Conservation (phyloP, 106 monocot species). For the Dioscorea zingiberensis region DNA sequence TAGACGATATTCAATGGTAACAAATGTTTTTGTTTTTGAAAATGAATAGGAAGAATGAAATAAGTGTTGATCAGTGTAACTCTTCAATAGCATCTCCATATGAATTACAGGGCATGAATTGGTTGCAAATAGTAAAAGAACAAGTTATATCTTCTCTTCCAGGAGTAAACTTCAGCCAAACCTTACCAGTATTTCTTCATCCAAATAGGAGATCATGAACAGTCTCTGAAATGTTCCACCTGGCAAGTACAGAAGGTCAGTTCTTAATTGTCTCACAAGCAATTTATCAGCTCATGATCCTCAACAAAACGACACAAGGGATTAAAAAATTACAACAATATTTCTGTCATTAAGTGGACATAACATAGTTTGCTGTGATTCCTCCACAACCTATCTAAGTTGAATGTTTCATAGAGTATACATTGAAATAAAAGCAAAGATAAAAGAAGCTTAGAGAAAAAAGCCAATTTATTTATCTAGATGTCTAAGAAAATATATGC, state of each 20-base stretch:
- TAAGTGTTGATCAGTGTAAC: neutral
- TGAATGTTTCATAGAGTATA: neutral
- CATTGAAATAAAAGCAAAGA: neutral
- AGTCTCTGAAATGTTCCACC: conserved; percentile 77
- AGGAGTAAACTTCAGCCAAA: neutral
- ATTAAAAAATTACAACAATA: too few relatives aligned
- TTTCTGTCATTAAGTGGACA: too few relatives aligned
- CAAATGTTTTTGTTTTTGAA: too few relatives aligned
- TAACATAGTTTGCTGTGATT: too few relatives aligned
- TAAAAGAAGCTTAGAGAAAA: too few relatives aligned
- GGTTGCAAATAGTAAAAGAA: neutral
- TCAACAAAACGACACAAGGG: neutral
- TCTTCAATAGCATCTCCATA: neutral
- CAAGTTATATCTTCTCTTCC: neutral
- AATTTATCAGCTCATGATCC: neutral
- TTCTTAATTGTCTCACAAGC: neutral
- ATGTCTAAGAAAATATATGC: too few relatives aligned
- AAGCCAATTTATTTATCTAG: too few relatives aligned
- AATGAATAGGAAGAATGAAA: neutral
- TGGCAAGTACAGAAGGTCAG: conserved; percentile 8
- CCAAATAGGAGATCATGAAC: conserved; percentile 94
- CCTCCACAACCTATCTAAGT: too few relatives aligned
- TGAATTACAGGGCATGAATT: too few relatives aligned
- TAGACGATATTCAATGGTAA: too few relatives aligned
- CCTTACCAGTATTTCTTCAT: conserved; percentile 95